Evolutionary conservation across 2,329 filamentous ascomycete species (phyloP).

Genomic region (Botrytis porri): DNA sequence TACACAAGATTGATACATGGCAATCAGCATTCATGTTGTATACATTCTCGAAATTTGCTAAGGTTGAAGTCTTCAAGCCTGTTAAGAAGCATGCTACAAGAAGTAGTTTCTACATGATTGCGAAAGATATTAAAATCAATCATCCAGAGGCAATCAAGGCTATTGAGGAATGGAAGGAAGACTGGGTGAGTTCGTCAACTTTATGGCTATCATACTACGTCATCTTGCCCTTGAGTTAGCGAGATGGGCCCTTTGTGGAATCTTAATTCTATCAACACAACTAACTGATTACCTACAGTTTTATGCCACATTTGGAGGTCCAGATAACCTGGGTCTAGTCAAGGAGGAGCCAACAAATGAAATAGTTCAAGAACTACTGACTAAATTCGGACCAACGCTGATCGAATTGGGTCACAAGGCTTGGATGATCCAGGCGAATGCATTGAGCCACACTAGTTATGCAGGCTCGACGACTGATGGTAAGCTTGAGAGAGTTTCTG

Average conservation of each 20-base stretch:
- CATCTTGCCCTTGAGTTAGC: neutral
- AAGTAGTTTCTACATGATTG: constrained; percentile 34
- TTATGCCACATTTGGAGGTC: constrained; percentile 28
- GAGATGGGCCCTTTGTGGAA: neutral
- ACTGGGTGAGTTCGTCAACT: constrained; percentile 20
- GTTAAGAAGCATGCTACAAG: constrained; percentile 25
- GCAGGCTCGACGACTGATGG: constrained; percentile 20
- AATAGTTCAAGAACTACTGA: constrained; percentile 22
- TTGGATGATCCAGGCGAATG: constrained; percentile 30
- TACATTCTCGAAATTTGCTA: constrained; percentile 29
- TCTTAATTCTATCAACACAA: neutral
- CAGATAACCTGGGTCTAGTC: constrained; percentile 20
- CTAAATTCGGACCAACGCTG: constrained; percentile 26
- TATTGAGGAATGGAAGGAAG: constrained; percentile 28
- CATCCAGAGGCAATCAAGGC: constrained; percentile 20
- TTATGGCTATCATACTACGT: too few species aligned
- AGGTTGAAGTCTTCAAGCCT: constrained; percentile 32
- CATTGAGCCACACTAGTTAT: constrained; percentile 25
- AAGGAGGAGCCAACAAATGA: constrained; percentile 19
- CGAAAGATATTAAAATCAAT: constrained; percentile 27
- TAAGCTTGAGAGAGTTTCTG: constrained; percentile 1
- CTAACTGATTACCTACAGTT: constrained; percentile 5
- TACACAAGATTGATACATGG: constrained; percentile 32
- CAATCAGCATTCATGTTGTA: constrained; percentile 26
- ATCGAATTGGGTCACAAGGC: constrained; percentile 24